Percentiles rank a stretch among this genome's conserved stretches.
Evolutionary conservation across 805 yeast species (phyloP).

Genomic region (Candida ponderosae): DNA sequence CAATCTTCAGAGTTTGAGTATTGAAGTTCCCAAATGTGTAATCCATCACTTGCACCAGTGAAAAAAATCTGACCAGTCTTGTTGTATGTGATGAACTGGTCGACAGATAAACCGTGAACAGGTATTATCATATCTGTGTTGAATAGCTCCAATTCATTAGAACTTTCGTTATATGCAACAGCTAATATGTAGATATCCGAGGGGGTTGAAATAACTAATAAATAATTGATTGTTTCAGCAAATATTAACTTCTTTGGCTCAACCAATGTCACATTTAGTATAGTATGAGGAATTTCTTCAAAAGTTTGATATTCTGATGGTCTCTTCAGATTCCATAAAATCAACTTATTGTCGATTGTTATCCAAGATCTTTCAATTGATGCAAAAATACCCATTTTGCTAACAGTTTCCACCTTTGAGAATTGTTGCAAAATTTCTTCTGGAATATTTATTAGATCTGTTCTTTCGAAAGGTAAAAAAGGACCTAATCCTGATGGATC

Average conservation of each 20-base stretch:
- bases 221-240: slow-evolving; percentile 63
- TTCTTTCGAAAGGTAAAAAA: slow-evolving; percentile 72
- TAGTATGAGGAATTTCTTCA: slow-evolving; percentile 74
- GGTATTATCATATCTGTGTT: slow-evolving; percentile 81
- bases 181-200: slow-evolving; percentile 73
- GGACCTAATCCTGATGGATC: slow-evolving; percentile 34
- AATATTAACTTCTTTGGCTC: slow-evolving; percentile 78
- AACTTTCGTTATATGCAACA: slow-evolving; percentile 39
- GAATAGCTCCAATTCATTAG: slow-evolving; percentile 55
- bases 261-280: slow-evolving; percentile 68
- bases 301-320: slow-evolving; percentile 67
- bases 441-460: slow-evolving; percentile 64
- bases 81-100: slow-evolving; percentile 50
- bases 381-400: slow-evolving; percentile 78
- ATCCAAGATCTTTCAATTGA: slow-evolving; percentile 83
- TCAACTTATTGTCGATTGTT: slow-evolving; percentile 69
- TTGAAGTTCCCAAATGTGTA: slow-evolving; percentile 78
- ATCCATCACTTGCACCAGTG: slow-evolving; percentile 71
- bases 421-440: slow-evolving; percentile 72
- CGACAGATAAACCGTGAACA: slow-evolving; percentile 68
- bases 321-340: slow-evolving; percentile 73
- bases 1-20: slow-evolving; percentile 81
- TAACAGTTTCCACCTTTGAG: slow-evolving; percentile 53
- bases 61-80: slow-evolving; percentile 76
- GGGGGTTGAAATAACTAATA: slow-evolving; percentile 75